phyloP scores from a whole-genome alignment of 208 protist species.

The Tritrichomonas musculus region DNA sequence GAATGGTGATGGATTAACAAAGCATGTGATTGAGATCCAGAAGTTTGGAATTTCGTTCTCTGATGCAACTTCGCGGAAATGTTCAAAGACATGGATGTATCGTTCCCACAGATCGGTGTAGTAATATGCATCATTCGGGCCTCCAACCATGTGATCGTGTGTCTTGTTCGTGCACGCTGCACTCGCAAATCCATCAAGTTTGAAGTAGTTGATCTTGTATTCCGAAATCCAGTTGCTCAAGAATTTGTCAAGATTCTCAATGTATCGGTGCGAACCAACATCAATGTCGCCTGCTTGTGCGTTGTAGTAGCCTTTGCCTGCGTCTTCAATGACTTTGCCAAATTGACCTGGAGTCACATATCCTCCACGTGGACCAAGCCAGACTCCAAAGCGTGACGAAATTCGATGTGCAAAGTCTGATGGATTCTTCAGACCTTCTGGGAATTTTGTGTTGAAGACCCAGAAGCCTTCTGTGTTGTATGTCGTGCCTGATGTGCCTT shows the following conservation, averaged over 20 bases:
- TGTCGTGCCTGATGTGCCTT: background rate
- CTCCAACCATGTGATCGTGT: background rate
- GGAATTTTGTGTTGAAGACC: background rate
- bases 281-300: background rate
- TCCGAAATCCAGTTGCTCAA: background rate
- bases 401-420: background rate
- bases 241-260: background rate
- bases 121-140: background rate
- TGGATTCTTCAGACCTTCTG: background rate
- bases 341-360: background rate
- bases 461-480: background rate
- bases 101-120: background rate
- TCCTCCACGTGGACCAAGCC: background rate
- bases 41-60: background rate
- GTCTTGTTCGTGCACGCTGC: background rate
- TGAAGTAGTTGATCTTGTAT: constrained; percentile 12
- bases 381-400: background rate
- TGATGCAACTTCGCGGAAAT: background rate
- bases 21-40: constrained; percentile 19
- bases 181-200: background rate
- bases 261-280: background rate
- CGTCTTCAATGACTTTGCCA: background rate
- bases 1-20: constrained; percentile 14
- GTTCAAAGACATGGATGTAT: background rate
- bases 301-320: constrained; percentile 2